phyloP scores from a whole-genome alignment of 371 early-diverging fungal genomes.

The Apophysomyces ossiformis region DNA sequence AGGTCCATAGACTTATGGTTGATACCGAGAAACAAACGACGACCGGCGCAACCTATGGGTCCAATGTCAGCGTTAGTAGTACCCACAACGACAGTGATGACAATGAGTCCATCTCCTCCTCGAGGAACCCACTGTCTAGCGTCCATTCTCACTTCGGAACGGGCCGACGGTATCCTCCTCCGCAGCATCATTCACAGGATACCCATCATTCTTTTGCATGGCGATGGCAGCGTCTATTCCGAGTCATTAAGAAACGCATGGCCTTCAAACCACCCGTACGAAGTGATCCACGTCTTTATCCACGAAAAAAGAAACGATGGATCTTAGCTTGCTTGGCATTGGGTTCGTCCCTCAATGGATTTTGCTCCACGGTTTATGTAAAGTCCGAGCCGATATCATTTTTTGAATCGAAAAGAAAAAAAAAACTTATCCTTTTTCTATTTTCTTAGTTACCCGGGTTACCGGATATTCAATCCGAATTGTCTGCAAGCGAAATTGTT shows the following conservation, averaged over 20 bases:
- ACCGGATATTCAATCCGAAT: constrained; percentile 44
- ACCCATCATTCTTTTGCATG: no score
- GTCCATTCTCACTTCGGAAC: neutral
- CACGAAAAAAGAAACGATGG: constrained; percentile 27
- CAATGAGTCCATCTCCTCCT: neutral
- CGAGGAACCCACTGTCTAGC: constrained; percentile 3
- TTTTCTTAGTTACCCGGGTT: constrained; percentile 38
- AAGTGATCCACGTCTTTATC: constrained; percentile 32
- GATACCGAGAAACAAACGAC: neutral
- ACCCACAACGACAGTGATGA: neutral
- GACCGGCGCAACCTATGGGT: neutral
- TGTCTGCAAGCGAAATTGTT: constrained; percentile 39
- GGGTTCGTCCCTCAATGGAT: constrained; percentile 41
- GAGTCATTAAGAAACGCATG: constrained; percentile 20
- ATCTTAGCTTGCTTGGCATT: constrained; percentile 38
- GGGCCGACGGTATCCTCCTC: neutral
- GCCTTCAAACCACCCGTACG: constrained; percentile 30
- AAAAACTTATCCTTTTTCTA: neutral
- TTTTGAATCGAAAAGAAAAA: neutral
- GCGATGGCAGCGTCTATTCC: neutral
- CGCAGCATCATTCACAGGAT: no score
- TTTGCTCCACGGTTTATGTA: constrained; percentile 47
- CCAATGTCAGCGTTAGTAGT: neutral
- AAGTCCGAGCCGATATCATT: neutral
- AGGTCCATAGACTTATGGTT: neutral